A percentile compares a stretch with the other conserved stretches of the same genome.
Evolutionary conservation across 106 monocot species (phyloP).

Genomic region (Posidonia australis): DNA sequence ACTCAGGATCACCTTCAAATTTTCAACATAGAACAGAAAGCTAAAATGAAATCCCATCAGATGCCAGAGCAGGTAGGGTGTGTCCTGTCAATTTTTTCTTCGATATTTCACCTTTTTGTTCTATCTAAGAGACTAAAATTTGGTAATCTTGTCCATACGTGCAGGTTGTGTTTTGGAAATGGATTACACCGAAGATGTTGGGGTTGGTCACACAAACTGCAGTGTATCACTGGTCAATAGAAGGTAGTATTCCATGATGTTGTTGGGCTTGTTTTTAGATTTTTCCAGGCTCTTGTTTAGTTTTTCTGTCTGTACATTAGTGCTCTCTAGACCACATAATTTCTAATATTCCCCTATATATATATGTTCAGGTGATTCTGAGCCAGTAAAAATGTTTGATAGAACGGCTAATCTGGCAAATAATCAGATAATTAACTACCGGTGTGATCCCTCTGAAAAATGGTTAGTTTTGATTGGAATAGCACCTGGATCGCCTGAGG

Average conservation of each 20-base stretch:
- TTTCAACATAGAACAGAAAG: slow-evolving; percentile 87
- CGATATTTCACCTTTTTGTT: neutral
- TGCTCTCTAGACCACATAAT: neutral
- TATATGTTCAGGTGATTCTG: slow-evolving; percentile 57
- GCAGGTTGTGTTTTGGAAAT: slow-evolving; percentile 99
- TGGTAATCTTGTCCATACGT: neutral
- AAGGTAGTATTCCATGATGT: slow-evolving; percentile 35
- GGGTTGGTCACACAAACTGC: slow-evolving; percentile 90
- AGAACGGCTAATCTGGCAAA: slow-evolving; percentile 83
- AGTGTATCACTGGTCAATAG: slow-evolving; percentile 94
- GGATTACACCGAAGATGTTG: slow-evolving; percentile 89
- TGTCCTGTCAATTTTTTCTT: neutral
- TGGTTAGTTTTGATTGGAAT: slow-evolving; percentile 98
- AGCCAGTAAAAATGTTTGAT: slow-evolving; percentile 90
- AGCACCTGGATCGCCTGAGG: slow-evolving; percentile 92
- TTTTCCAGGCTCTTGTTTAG: neutral
- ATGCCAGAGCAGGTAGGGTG: slow-evolving; percentile 87
- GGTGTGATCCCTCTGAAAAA: slow-evolving; percentile 92
- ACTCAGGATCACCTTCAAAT: slow-evolving; percentile 95
- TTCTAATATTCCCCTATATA: neutral
- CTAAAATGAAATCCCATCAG: slow-evolving; percentile 94
- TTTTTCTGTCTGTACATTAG: neutral
- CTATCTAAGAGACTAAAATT: neutral
- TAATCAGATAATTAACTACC: slow-evolving; percentile 96
- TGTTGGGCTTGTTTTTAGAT: neutral